Conservation (phyloP, 2,329 filamentous ascomycete species). For the Fonsecaea nubica region DNA sequence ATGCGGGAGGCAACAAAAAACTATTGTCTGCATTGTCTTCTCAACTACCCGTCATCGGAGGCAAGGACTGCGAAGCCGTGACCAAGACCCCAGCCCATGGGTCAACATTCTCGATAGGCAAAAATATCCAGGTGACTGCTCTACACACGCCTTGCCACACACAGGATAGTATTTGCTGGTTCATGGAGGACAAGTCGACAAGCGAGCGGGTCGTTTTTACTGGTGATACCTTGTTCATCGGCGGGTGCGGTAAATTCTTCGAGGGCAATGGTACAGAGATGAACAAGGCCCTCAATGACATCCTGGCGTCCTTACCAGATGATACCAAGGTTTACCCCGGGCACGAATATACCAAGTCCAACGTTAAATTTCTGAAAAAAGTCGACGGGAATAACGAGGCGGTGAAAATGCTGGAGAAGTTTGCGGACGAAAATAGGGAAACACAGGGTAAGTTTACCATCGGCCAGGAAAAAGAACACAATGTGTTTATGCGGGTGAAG, state of each 20-base stretch:
- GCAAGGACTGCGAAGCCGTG: constrained; percentile 82
- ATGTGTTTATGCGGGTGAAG: constrained; percentile 91
- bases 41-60: constrained; percentile 79
- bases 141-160: constrained; percentile 98
- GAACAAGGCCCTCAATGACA: constrained; percentile 89
- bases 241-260: constrained; percentile 93
- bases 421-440: constrained; percentile 78
- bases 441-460: constrained; percentile 97
- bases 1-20: constrained; percentile 88
- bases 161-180: constrained; percentile 97
- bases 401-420: constrained; percentile 77
- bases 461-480: constrained; percentile 91
- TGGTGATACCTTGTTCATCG: constrained; percentile 94
- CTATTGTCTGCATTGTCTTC: constrained; percentile 64
- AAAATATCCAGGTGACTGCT: constrained; percentile 78
- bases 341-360: constrained; percentile 97
- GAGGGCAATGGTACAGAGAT: constrained; percentile 90
- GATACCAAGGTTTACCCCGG: constrained; percentile 94
- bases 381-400: constrained; percentile 56
- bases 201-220: constrained; percentile 84
- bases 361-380: constrained; percentile 76
- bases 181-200: constrained; percentile 70
- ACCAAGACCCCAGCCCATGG: constrained; percentile 77
- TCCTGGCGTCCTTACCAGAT: constrained; percentile 78
- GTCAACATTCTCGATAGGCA: constrained; percentile 80